Evolutionary conservation across 331 rosid genomes (phyloP).

Genomic region (Telfairia occidentalis): DNA sequence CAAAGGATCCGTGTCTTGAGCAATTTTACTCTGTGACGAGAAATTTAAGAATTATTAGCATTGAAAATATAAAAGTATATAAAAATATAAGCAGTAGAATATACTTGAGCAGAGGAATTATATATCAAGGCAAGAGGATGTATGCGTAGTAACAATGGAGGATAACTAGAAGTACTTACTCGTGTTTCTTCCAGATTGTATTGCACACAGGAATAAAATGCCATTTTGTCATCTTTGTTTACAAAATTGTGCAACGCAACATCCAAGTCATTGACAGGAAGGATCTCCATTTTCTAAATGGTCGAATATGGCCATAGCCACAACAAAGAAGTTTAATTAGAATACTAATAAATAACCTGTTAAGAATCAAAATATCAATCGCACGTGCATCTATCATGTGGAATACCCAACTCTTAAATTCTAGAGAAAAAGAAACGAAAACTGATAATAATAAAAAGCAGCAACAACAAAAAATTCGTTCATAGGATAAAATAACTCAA

Average conservation of each 20-base stretch:
- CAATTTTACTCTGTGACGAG: slow-evolving; percentile 54
- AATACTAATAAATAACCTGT: not conserved
- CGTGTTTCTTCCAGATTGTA: slow-evolving; percentile 81
- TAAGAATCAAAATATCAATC: not conserved
- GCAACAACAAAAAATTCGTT: not conserved
- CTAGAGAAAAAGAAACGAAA: not conserved
- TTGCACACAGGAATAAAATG: slow-evolving; percentile 72
- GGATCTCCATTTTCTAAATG: slow-evolving; percentile 96
- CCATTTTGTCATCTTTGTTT: slow-evolving; percentile 85
- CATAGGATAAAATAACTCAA: not conserved
- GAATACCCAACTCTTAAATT: not conserved
- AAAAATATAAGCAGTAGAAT: not conserved
- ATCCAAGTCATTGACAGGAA: slow-evolving; percentile 91
- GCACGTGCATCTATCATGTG: not conserved
- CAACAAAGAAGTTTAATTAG: not conserved
- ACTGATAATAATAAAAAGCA: not conserved
- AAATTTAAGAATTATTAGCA: slow-evolving; percentile 16
- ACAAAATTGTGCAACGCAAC: slow-evolving; percentile 86
- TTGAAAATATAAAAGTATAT: not conserved
- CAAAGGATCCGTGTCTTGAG: slow-evolving; percentile 46
- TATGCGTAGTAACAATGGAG: not conserved
- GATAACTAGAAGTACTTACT: slow-evolving; percentile 37
- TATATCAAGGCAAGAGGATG: not conserved
- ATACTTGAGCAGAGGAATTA: not conserved
- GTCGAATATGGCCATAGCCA: not conserved